Evolutionary conservation across 1,284 basidiomycete species (phyloP).

Genomic region (Ceraceosorus guamensis): DNA sequence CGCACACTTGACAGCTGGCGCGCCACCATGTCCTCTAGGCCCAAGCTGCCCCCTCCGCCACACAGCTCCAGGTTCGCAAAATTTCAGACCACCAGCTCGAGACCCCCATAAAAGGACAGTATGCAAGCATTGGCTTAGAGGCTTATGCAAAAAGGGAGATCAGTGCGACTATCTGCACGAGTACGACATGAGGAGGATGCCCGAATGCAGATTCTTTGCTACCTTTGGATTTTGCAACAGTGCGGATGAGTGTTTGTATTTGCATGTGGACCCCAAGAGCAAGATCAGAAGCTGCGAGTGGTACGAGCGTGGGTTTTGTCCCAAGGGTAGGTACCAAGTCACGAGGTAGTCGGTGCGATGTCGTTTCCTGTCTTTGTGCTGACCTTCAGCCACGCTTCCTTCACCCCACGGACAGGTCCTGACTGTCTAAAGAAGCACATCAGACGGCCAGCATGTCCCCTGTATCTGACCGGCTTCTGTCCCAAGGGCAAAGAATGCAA

Average conservation of each 20-base stretch:
- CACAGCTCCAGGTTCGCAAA: slow-evolving; percentile 71
- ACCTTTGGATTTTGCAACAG: slow-evolving; percentile 97
- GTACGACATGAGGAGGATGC: slow-evolving; percentile 95
- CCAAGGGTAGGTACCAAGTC: slow-evolving; percentile 21
- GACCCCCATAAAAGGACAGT: slow-evolving; percentile 58
- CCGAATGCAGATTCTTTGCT: slow-evolving; percentile 98
- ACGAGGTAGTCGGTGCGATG: too few relatives aligned
- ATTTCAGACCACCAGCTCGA: slow-evolving; percentile 73
- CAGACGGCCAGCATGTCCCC: slow-evolving; percentile 77
- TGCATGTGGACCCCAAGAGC: slow-evolving; percentile 87
- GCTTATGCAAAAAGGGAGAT: slow-evolving; percentile 96
- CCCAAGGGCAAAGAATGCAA: slow-evolving; percentile 85
- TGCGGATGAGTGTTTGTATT: slow-evolving; percentile 95
- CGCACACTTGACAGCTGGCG: neutral
- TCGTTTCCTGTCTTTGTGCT: neutral
- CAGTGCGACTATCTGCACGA: slow-evolving; percentile 98
- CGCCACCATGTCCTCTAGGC: slow-evolving; percentile 67
- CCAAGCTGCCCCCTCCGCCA: slow-evolving; percentile 82
- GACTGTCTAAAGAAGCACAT: slow-evolving; percentile 87
- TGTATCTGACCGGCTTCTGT: slow-evolving; percentile 90
- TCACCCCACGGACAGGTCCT: slow-evolving; percentile 56
- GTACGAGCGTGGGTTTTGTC: slow-evolving; percentile 89
- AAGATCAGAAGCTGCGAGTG: slow-evolving; percentile 77
- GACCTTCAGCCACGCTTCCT: neutral
- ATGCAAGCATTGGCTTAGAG: slow-evolving; percentile 99